phyloP scores from a whole-genome alignment of 352 stramenopile species.

The Pythium biforme region DNA sequence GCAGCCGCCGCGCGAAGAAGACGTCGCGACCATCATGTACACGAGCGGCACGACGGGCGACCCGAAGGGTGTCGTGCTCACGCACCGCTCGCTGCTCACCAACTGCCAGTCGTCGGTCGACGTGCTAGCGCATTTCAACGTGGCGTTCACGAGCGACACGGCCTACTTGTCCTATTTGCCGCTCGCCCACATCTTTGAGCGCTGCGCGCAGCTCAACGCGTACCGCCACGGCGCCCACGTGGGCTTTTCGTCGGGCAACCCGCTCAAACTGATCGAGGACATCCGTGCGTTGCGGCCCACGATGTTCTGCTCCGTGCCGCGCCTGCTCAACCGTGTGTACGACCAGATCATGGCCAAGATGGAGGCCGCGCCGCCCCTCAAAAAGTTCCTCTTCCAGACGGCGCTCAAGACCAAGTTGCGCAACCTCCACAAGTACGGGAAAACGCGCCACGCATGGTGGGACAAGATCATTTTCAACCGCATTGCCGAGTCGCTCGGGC shows the following conservation, averaged over 20 bases:
- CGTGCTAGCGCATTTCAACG: conserved; percentile 35
- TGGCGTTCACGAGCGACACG: conserved; percentile 48
- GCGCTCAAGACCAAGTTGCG: conserved; percentile 58
- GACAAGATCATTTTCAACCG: conserved; percentile 95
- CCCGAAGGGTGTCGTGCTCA: conserved; percentile 96
- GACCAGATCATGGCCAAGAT: conserved; percentile 90
- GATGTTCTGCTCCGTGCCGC: conserved; percentile 91
- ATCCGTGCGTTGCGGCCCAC: conserved; percentile 89
- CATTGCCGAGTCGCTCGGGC: conserved; percentile 88
- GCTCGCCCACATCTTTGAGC: conserved; percentile 96
- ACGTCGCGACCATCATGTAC: conserved; percentile 94
- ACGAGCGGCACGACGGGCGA: conserved; percentile 95
- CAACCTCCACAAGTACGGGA: conserved; percentile 64
- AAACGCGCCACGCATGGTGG: conserved; percentile 76
- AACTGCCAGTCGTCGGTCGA: conserved; percentile 33
- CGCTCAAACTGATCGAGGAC: conserved; percentile 91
- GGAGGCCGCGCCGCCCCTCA: conserved; percentile 60
- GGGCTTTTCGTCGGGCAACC: conserved; percentile 92
- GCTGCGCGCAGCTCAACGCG: conserved; percentile 51
- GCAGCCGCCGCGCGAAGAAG: conserved; percentile 39
- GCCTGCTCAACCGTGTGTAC: conserved; percentile 96
- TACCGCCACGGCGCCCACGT: conserved; percentile 80
- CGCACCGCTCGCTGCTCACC: conserved; percentile 69
- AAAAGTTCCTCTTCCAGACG: conserved; percentile 80
- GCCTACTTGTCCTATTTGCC: conserved; percentile 96